Percentiles rank a stretch among this genome's conserved stretches.
Evolutionary conservation across 495 filamentous ascomycete genomes (phyloP).

Genomic region (Endocarpon pusillum): DNA sequence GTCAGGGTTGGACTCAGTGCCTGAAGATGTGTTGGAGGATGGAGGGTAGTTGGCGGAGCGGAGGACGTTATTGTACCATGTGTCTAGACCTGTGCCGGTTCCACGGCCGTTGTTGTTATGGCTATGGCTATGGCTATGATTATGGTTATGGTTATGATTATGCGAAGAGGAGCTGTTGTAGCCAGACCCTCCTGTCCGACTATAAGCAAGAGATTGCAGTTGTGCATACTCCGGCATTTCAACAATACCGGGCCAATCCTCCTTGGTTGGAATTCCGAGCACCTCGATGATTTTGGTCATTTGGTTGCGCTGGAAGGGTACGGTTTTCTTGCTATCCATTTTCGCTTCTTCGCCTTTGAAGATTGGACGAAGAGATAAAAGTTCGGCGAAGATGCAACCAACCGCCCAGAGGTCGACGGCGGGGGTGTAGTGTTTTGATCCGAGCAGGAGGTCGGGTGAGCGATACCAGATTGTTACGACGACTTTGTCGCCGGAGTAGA

Average conservation of each 20-base stretch:
- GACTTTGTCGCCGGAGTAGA: conserved; percentile 92
- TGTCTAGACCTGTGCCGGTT: conserved; percentile 36
- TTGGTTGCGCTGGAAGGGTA: conserved; percentile 94
- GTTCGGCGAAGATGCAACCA: conserved; percentile 93
- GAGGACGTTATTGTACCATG: conserved; percentile 47
- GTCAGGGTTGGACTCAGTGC: too few species aligned
- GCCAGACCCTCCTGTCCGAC: not conserved
- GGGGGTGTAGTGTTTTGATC: conserved; percentile 83
- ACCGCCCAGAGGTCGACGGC: conserved; percentile 96
- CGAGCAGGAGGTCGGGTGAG: conserved; percentile 83
- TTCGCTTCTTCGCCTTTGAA: conserved; percentile 99
- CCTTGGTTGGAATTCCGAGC: conserved; percentile 75
- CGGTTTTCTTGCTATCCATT: conserved; percentile 93
- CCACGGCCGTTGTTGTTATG: conserved; percentile 23
- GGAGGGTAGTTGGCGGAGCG: conserved; percentile 40
- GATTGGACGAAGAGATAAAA: conserved; percentile 79
- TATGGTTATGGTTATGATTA: conserved; percentile 26
- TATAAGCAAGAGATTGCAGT: conserved; percentile 41
- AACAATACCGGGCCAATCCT: conserved; percentile 68
- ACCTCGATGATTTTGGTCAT: conserved; percentile 98
- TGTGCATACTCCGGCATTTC: conserved; percentile 71
- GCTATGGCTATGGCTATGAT: too few species aligned
- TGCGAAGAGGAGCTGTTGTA: conserved; percentile 19
- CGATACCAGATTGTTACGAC: conserved; percentile 99
- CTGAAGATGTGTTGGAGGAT: conserved; percentile 26